Percentiles rank a stretch among this genome's conserved stretches.
phyloP scores from a whole-genome alignment of 345 rosid species.

The Streptanthus diversifolius region DNA sequence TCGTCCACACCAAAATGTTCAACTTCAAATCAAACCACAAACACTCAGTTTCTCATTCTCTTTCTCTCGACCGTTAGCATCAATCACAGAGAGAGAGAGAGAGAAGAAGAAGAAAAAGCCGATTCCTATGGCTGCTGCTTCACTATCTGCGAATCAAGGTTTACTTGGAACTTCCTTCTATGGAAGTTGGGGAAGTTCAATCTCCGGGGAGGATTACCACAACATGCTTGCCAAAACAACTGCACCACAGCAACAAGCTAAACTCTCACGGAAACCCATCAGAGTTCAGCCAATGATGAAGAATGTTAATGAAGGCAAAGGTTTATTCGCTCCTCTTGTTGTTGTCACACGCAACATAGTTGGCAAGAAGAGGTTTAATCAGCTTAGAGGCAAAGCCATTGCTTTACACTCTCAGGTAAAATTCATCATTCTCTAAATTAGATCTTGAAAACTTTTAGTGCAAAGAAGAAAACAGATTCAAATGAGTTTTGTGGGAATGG shows the following conservation, averaged over 20 bases:
- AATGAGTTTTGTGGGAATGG: neutral
- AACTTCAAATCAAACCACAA: conserved; percentile 20
- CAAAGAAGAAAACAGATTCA: neutral
- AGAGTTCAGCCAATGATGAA: conserved; percentile 66
- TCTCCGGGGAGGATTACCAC: conserved; percentile 51
- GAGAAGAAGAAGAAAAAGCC: neutral
- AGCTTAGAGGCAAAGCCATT: conserved; percentile 93
- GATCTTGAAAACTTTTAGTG: neutral
- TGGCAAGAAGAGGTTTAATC: conserved; percentile 90
- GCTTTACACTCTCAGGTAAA: conserved; percentile 92
- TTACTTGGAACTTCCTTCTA: conserved; percentile 42
- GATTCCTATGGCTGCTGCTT: conserved; percentile 41
- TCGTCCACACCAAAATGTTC: conserved; percentile 19
- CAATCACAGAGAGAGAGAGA: neutral
- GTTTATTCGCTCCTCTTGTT: conserved; percentile 77
- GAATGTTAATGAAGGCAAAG: conserved; percentile 95
- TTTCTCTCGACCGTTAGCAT: neutral
- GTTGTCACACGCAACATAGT: conserved; percentile 63
- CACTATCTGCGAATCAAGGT: conserved; percentile 50
- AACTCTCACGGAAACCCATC: conserved; percentile 41
- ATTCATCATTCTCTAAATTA: neutral
- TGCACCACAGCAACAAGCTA: conserved; percentile 34
- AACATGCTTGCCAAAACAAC: conserved; percentile 36
- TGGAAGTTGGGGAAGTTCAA: conserved; percentile 52
- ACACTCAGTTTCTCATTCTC: neutral